Base-by-base conservation (phyloP, 768 basidiomycete species). In the Suillus alpinus region DNA sequence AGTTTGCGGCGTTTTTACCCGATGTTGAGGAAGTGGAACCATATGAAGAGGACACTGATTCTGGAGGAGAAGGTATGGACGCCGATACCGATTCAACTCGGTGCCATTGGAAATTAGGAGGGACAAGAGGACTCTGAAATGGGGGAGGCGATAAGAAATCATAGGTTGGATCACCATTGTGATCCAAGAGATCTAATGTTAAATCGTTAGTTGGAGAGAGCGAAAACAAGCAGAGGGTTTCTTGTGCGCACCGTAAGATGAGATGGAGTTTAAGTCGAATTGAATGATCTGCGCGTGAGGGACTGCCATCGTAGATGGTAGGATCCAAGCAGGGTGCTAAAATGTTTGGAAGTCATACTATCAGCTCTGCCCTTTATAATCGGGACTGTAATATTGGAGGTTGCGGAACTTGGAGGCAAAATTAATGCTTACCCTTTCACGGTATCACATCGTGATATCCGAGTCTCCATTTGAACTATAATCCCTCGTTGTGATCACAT, bases 401-500 rank as follows among this genome's bases (percentile, higher is more conserved):
- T 61, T 59, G 60, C 62, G 62, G 57, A 50, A 65, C 52, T 56
- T 55, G 55, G 41, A 20, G 51, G 52, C 32, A 31, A 57, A 58
- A 44, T 47, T 41, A 32, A 49, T 50, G 50, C 59, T 9, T 26
- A 59, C 71, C 68, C 67, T 53, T 68, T 62, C 63, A 65, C 13
- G 10, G 9, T 23, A 64, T 73, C 73, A 73, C 72, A 75, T 66
- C 63, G 57, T 62, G 53, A 58, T 55, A 31, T 32, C 16, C 64
- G 63, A 43, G 23, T 10, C 6, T 61, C 49, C 40, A 63, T 73
- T 64, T 40, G 59, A 66, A 57, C 52, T 2, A 1, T 12, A 2
- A 1, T 2, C 62, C 64, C 72, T 72, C 61, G 65, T 52, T 69
- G 57, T 75, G 67, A 75, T 73, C 73, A 75, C 73, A 64, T 20